Evolutionary conservation across 805 yeast genomes (phyloP).

Genomic region (Yarrowia deformans): DNA sequence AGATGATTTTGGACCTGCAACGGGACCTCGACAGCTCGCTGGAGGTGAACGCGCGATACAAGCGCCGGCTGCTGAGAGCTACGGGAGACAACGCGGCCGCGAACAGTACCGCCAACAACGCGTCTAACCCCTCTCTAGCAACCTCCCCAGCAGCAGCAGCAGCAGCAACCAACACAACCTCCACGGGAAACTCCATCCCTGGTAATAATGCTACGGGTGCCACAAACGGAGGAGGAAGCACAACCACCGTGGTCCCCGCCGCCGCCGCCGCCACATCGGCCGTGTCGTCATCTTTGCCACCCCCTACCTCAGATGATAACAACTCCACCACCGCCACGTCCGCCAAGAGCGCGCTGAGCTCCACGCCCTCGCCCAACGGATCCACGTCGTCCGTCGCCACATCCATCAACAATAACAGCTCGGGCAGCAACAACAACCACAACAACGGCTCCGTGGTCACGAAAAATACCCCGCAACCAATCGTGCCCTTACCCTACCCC

Average conservation of each 20-base stretch:
- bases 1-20: slow-evolving; percentile 45
- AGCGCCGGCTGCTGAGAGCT: background rate
- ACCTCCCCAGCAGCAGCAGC: no score
- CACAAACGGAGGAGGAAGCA: background rate
- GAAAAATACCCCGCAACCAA: slow-evolving; percentile 19
- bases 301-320: background rate
- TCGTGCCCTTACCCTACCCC: slow-evolving; percentile 32
- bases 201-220: background rate
- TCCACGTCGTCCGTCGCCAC: slow-evolving; percentile 29
- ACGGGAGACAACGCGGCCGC: background rate
- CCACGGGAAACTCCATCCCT: background rate
- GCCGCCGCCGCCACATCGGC: background rate
- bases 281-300: background rate
- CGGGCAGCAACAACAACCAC: background rate
- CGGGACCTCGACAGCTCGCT: slow-evolving; percentile 42
- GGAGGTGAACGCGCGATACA: slow-evolving; percentile 40
- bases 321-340: slow-evolving; percentile 1
- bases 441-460: background rate
- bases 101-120: background rate
- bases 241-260: background rate
- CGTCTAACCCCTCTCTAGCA: no score
- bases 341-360: background rate
- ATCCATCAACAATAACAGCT: background rate
- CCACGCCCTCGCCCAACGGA: slow-evolving; percentile 5
- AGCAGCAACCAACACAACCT: no score